Base-by-base conservation (phyloP, 2,329 filamentous ascomycete species). In the Aspergillus sp. region DNA sequence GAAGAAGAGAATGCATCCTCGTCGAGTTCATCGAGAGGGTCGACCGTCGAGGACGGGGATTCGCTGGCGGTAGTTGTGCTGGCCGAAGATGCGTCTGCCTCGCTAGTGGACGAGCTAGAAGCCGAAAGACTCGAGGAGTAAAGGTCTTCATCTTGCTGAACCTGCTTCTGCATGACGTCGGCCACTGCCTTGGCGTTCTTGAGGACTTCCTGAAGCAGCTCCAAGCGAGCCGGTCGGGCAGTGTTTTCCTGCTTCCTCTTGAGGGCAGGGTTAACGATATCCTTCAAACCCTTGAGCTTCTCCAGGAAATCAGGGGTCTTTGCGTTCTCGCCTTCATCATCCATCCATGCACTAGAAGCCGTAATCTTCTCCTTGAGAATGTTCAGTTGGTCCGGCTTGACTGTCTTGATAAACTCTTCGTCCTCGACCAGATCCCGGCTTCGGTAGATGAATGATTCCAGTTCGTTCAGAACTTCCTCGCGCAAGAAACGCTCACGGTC, bases 371-470 rank as follows among this genome's bases (percentile, higher is more conserved):
- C 73, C 55, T 85, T 78, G 9, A 97, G 76, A n/a, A 71, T 68
- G 6, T 75, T 65, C 37, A 88, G 80, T 60, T 90, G 79, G 13
- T 79, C 76, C 4, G 81, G 72, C 7, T 85, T 91, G 29, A 90
- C 86, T 4, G 78, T 81, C 9, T 76, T 76, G 41, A 86, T 73
- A 62, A 96, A 97, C 1, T 76, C 75, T 38, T 88, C 82, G 47
- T 85, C 84, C 34, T 88, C 85, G 2, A 96, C 75, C 36, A 95
- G 76, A 64, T 96, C 90, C 27, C 90, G 84, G 27, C 87, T 80
- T 59, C 83, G 85, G 75, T 98, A 98, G 10, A 91, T 95, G 67
- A 86, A 97, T 9, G 79, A 85, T 68, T 98, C 93, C n/a, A 98
- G 81, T 52, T 87, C 85, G 69, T 97, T 98, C 45, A 96, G 74